A percentile compares a stretch with the other conserved stretches of the same genome.
phyloP scores from a whole-genome alignment of 2,329 filamentous ascomycete species.

The Onygenales sp. region DNA sequence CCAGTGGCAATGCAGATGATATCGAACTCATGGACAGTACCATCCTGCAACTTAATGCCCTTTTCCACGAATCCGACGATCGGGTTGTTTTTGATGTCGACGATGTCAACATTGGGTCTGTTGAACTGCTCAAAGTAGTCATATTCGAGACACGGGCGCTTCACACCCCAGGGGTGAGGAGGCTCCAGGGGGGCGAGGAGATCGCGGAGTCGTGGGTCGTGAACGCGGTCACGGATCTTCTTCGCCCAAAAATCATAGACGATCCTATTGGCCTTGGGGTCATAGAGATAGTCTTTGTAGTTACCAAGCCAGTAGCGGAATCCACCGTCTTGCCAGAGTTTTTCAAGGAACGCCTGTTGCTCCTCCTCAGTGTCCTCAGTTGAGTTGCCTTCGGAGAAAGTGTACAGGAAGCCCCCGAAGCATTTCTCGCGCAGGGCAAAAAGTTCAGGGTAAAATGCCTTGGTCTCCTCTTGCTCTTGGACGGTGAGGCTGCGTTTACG shows the following conservation, averaged over 20 bases:
- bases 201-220: slow-evolving; percentile 42
- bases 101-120: slow-evolving; percentile 36
- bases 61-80: slow-evolving; percentile 30
- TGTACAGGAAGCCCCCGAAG: slow-evolving; percentile 50
- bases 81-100: slow-evolving; percentile 34
- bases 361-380: slow-evolving; percentile 43
- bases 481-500: slow-evolving; percentile 38
- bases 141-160: slow-evolving; percentile 41
- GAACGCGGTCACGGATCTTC: slow-evolving; percentile 42
- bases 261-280: slow-evolving; percentile 41
- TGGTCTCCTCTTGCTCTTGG: slow-evolving; percentile 39
- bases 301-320: slow-evolving; percentile 43
- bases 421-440: slow-evolving; percentile 42
- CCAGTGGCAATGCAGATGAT: slow-evolving; percentile 32
- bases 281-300: slow-evolving; percentile 43
- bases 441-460: slow-evolving; percentile 37
- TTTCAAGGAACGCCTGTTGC: slow-evolving; percentile 40
- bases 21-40: slow-evolving; percentile 28
- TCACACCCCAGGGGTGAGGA: slow-evolving; percentile 48
- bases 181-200: slow-evolving; percentile 44
- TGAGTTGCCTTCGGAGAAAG: slow-evolving; percentile 43
- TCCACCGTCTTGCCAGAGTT: slow-evolving; percentile 43
- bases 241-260: slow-evolving; percentile 48
- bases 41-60: slow-evolving; percentile 33
- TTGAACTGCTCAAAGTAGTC: slow-evolving; percentile 44